Percentiles rank a stretch among this genome's conserved stretches.
These are phyloP conservation scores for Vanderwaltozyma yarrowii DNA, from an alignment of 805 yeast genomes.

Conservation along the genomic window DNA sequence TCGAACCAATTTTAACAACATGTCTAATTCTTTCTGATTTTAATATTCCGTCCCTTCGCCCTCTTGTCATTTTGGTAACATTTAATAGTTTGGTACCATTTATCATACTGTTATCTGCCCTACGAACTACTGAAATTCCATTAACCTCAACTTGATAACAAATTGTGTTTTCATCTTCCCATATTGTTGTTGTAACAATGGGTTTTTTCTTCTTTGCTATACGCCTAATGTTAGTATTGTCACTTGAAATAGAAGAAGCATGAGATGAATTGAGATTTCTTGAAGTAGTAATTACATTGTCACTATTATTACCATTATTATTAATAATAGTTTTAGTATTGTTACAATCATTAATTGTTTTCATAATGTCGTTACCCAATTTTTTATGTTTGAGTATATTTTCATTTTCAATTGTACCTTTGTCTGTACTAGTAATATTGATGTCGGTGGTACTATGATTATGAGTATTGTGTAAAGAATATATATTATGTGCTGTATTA, in stretches of 20 bases:
- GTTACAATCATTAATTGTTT: no score
- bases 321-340: no score
- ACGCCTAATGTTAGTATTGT: background rate
- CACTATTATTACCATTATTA: no score
- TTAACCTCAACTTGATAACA: constrained; percentile 82
- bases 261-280: background rate
- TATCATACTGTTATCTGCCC: constrained; percentile 79
- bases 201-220: background rate
- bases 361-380: no score
- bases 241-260: background rate
- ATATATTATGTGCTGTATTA: no score
- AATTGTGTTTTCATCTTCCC: constrained; percentile 82
- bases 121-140: constrained; percentile 67
- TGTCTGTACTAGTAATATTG: no score
- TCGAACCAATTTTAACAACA: constrained; percentile 77
- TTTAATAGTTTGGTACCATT: constrained; percentile 77
- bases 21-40: constrained; percentile 68
- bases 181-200: constrained; percentile 63
- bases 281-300: no score
- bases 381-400: no score
- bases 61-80: constrained; percentile 82
- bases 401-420: no score
- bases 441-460: no score
- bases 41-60: constrained; percentile 74
- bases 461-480: no score